phyloP scores from a whole-genome alignment of 768 basidiomycete genomes.

The Mycena leptocephala region DNA sequence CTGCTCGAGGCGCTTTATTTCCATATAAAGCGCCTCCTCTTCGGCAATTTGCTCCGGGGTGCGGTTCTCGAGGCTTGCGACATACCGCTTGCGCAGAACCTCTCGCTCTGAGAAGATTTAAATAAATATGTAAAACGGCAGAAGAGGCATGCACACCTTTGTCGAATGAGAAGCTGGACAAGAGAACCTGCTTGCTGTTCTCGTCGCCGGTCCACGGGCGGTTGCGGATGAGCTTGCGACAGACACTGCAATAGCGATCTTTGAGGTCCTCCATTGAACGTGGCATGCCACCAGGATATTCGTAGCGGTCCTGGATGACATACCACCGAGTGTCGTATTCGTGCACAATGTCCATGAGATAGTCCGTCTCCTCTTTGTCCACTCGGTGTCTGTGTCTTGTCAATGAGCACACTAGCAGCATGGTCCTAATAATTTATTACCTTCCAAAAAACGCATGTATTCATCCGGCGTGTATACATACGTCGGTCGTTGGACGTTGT shows the following conservation, averaged over 20 bases:
- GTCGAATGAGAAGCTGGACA: slow-evolving; percentile 88
- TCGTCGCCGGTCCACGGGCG: slow-evolving; percentile 92
- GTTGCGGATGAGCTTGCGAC: slow-evolving; percentile 88
- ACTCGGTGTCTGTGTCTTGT: slow-evolving; percentile 74
- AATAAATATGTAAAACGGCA: slow-evolving; percentile 5
- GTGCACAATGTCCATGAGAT: slow-evolving; percentile 85
- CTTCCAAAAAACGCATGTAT: slow-evolving; percentile 85
- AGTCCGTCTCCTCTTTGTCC: slow-evolving; percentile 97
- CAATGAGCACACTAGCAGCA: background rate
- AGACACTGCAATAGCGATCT: slow-evolving; percentile 94
- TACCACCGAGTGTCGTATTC: slow-evolving; percentile 94
- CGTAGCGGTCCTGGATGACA: slow-evolving; percentile 92
- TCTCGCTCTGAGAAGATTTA: slow-evolving; percentile 78
- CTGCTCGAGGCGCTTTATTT: slow-evolving; percentile 96
- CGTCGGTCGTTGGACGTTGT: slow-evolving; percentile 77
- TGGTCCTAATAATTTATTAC: slow-evolving; percentile 49
- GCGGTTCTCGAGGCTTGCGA: slow-evolving; percentile 90
- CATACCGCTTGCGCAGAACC: slow-evolving; percentile 88
- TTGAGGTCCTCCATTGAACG: slow-evolving; percentile 94
- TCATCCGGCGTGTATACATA: slow-evolving; percentile 91
- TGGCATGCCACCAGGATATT: slow-evolving; percentile 68
- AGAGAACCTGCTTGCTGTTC: slow-evolving; percentile 73
- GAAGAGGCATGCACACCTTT: slow-evolving; percentile 69
- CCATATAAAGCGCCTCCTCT: slow-evolving; percentile 95
- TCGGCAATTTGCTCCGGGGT: slow-evolving; percentile 92